Percentiles rank a stretch among this genome's conserved stretches.
phyloP scores from a whole-genome alignment of 176 grass and related monocot genomes.

The Sorghum bicolor region DNA sequence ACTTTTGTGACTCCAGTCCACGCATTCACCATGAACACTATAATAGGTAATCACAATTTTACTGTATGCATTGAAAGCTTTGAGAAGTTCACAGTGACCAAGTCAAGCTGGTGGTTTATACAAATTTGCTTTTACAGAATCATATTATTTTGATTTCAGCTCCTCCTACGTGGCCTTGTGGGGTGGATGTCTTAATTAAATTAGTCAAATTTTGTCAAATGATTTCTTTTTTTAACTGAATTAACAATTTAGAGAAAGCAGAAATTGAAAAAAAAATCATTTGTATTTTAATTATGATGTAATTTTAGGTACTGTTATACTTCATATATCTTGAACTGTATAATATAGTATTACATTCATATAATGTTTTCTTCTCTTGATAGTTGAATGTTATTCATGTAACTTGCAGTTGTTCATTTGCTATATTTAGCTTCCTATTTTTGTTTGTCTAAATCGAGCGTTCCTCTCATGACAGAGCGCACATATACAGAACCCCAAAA shows the following conservation, averaged over 20 bases:
- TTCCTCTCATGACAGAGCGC: conserved; percentile 38
- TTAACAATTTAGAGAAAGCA: not conserved
- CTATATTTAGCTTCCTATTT: not conserved
- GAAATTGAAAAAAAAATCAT: not conserved
- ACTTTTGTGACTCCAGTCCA: not conserved
- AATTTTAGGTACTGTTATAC: not conserved
- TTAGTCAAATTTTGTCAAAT: not conserved
- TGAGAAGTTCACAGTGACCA: not conserved
- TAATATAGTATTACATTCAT: not conserved
- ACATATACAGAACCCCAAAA: conserved; percentile 79
- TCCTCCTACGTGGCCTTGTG: not conserved
- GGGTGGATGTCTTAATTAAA: not conserved
- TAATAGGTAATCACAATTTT: not conserved
- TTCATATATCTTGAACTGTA: not conserved
- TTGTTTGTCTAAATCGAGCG: conserved; percentile 5
- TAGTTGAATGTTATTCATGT: not conserved
- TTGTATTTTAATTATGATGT: not conserved
- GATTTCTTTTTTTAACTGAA: not conserved
- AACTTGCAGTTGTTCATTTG: not conserved
- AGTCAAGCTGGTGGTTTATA: not conserved
- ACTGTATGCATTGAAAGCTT: not conserved
- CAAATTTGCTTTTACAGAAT: not conserved
- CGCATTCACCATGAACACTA: not conserved
- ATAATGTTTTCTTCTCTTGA: not conserved
- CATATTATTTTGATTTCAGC: not conserved